Base-by-base conservation (phyloP, 2,329 filamentous ascomycete species). In the Zasmidium angulare region DNA sequence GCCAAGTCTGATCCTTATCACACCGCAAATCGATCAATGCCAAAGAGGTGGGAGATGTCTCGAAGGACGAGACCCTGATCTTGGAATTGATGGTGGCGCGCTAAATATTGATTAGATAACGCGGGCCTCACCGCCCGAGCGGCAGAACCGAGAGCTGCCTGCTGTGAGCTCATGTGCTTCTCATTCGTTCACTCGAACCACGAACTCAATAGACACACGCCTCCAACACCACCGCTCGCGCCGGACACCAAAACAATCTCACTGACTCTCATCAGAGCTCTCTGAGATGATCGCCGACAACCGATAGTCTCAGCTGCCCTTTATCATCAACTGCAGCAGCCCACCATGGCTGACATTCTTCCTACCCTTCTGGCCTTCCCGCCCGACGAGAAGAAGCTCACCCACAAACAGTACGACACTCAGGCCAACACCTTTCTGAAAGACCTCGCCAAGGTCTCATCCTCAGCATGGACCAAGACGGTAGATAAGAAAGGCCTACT, bases 401-500 rank as follows among this genome's bases (percentile, higher is more conserved):
- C 68, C 24, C 63, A 72, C 58, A 74, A 73, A 50, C 73, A 77
- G 23, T 78, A 79, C 59, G 77, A 80, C 60, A 66, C 64, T 40
- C 63, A 69, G 46, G 72, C 74, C 52, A 71, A 68, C 36, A 61
- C 62, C 12, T 77, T 75, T 64, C 60, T 76, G 49, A 65, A 70
- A 46, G 64, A 70, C 53, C 65, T 80, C 23, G 62, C 66, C 31
- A 74, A 71, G 57, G 64, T 78, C 50, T 61, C 71, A 11, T 52
- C 65, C 6, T 56, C 66, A 48, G 63, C 70, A 48, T 78, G 71
- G 69, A 59, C 68, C 24, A 77, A 76, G 64, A 66, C 68, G 29
- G 70, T 76, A 29, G 75, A 76, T 49, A 68, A 72, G 58, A 71
- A 78, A 59, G 75, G 77, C 66, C 55, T 78, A 17, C 68, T 79